A percentile compares a stretch with the other conserved stretches of the same genome.
Evolutionary conservation across 768 basidiomycete species (phyloP).

Genomic region (Leccinum subtestaceum): DNA sequence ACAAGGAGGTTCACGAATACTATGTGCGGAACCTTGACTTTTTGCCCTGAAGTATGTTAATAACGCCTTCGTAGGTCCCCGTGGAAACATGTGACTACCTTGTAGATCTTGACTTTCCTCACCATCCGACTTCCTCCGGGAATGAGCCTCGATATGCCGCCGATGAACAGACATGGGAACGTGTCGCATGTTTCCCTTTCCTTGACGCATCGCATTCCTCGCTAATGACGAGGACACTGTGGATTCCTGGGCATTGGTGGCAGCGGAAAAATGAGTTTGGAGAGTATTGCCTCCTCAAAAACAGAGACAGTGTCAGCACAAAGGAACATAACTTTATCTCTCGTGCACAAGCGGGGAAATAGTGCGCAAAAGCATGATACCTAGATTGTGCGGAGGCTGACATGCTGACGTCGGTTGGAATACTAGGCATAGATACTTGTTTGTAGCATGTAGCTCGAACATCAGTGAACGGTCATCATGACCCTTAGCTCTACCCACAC

Average conservation of each 20-base stretch:
- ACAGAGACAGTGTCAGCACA: constrained; percentile 37
- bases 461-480: constrained; percentile 9
- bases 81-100: constrained; percentile 81
- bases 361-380: constrained; percentile 8
- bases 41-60: constrained; percentile 2
- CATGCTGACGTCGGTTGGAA: constrained; percentile 19
- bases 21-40: constrained; percentile 55
- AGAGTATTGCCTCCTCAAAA: constrained; percentile 86
- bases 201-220: constrained; percentile 77
- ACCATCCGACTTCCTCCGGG: constrained; percentile 49
- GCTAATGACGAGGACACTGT: constrained; percentile 71
- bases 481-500: constrained; percentile 16
- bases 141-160: constrained; percentile 80
- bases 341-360: constrained; percentile 7
- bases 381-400: constrained; percentile 19
- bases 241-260: constrained; percentile 74
- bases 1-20: constrained; percentile 70
- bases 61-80: constrained; percentile 50
- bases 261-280: constrained; percentile 73
- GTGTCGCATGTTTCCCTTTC: constrained; percentile 77
- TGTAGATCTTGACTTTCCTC: constrained; percentile 85
- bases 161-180: constrained; percentile 72
- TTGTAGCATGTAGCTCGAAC: constrained; percentile 1
- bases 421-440: constrained; percentile 8
- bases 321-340: constrained; percentile 26